phyloP scores from a whole-genome alignment of 2,329 filamentous ascomycete genomes.

The Talaromyces atroroseus region DNA sequence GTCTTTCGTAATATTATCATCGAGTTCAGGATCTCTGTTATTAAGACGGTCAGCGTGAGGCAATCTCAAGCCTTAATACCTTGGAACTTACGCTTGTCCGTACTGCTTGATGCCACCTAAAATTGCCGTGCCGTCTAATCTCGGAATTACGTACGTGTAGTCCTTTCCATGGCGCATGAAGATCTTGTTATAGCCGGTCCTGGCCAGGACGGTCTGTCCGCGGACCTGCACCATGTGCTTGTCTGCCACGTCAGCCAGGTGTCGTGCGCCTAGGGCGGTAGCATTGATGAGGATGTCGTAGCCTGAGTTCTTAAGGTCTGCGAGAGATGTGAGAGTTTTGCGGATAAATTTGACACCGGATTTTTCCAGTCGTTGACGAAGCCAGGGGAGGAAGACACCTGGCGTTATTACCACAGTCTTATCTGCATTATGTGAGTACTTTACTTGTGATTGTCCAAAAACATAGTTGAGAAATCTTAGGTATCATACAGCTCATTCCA shows the following conservation, averaged over 20 bases:
- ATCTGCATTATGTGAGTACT: constrained; percentile 3
- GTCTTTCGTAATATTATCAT: too few species aligned
- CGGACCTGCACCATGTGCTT: constrained; percentile 18
- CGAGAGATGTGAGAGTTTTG: constrained; percentile 15
- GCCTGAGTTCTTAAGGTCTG: constrained; percentile 16
- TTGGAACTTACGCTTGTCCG: not conserved
- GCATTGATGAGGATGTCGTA: constrained; percentile 26
- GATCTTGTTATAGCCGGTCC: constrained; percentile 18
- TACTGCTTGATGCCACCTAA: constrained; percentile 21
- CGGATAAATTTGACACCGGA: constrained; percentile 22
- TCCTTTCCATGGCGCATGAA: constrained; percentile 21
- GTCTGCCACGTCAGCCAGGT: constrained; percentile 17
- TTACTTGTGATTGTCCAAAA: too few species aligned
- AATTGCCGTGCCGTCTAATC: constrained; percentile 21
- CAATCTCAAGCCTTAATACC: too few species aligned
- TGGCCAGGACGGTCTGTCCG: constrained; percentile 22
- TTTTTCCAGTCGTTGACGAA: constrained; percentile 16
- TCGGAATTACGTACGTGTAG: constrained; percentile 23
- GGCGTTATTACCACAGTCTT: constrained; percentile 21
- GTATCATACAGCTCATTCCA: too few species aligned
- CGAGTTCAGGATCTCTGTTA: too few species aligned
- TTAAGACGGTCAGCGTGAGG: too few species aligned
- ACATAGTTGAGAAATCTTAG: too few species aligned
- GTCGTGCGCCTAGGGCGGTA: constrained; percentile 17
- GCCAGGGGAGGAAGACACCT: constrained; percentile 22